Conservation (phyloP, 2,329 filamentous ascomycete species). For the Thielaviopsis populi region DNA sequence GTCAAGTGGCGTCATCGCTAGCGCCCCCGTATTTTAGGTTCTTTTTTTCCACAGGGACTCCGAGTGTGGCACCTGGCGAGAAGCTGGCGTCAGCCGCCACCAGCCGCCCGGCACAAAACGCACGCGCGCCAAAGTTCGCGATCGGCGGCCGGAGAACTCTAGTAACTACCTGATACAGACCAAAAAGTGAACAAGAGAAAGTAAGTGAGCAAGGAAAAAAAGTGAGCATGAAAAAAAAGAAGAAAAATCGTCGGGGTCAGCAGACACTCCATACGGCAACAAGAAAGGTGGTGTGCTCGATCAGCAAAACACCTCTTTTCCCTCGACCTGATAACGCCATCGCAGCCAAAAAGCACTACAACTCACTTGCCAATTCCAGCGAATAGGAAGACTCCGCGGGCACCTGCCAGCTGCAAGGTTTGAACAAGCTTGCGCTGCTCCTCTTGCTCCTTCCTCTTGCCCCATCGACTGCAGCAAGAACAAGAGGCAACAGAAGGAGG, state of each 20-base stretch:
- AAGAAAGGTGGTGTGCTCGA: background rate
- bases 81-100: background rate
- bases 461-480: background rate
- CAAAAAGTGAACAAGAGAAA: background rate
- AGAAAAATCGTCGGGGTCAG: background rate
- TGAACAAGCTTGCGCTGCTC: background rate
- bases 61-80: background rate
- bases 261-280: background rate
- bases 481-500: background rate
- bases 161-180: background rate
- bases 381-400: background rate
- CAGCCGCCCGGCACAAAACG: background rate
- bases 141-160: background rate
- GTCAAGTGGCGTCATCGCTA: background rate
- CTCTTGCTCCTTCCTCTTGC: background rate
- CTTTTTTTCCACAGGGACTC: background rate
- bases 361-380: background rate
- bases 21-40: too few relatives aligned
- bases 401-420: background rate
- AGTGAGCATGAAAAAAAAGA: background rate
- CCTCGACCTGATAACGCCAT: background rate
- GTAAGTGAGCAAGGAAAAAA: background rate
- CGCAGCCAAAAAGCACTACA: conserved; percentile 1
- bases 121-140: background rate
- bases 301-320: background rate